Evolutionary conservation across 306 rosid species (phyloP).

Genomic region (Ochetophila trinervis): DNA sequence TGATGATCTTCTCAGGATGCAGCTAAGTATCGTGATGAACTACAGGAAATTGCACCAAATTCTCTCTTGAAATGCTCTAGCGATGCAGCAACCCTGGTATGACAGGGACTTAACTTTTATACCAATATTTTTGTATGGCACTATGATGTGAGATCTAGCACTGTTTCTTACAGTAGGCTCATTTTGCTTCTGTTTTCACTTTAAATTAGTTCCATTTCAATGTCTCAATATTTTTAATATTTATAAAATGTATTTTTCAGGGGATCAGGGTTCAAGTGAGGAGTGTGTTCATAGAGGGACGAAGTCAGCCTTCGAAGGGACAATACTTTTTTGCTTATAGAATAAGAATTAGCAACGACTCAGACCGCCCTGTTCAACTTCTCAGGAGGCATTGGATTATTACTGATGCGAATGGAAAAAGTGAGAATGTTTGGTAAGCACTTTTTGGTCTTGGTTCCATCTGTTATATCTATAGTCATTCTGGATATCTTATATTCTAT

Average conservation of each 20-base stretch:
- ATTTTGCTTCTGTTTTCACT: neutral
- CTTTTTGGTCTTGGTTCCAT: slow-evolving; percentile 22
- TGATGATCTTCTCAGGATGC: slow-evolving; percentile 63
- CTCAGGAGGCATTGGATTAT: slow-evolving; percentile 96
- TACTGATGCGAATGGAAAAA: slow-evolving; percentile 81
- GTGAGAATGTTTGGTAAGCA: slow-evolving; percentile 81
- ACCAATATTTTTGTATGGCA: neutral
- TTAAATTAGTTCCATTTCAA: neutral
- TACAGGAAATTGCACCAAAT: slow-evolving; percentile 70
- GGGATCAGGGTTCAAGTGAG: slow-evolving; percentile 94
- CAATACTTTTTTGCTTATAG: slow-evolving; percentile 88
- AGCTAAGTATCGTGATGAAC: slow-evolving; percentile 81
- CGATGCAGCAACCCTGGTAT: slow-evolving; percentile 88
- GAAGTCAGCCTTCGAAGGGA: slow-evolving; percentile 87
- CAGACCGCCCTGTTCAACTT: slow-evolving; percentile 79
- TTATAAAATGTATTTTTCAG: slow-evolving; percentile 37
- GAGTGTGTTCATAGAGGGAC: slow-evolving; percentile 87
- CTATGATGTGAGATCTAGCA: neutral
- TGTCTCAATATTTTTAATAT: too few relatives aligned
- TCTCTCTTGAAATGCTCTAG: slow-evolving; percentile 82
- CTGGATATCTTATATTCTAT: neutral
- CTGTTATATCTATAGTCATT: neutral
- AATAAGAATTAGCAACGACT: slow-evolving; percentile 82
- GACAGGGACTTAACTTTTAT: neutral
- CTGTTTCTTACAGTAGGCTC: neutral